Evolutionary conservation across 2,329 filamentous ascomycete genomes (phyloP).

Genomic region (Cercospora brassicicola): DNA sequence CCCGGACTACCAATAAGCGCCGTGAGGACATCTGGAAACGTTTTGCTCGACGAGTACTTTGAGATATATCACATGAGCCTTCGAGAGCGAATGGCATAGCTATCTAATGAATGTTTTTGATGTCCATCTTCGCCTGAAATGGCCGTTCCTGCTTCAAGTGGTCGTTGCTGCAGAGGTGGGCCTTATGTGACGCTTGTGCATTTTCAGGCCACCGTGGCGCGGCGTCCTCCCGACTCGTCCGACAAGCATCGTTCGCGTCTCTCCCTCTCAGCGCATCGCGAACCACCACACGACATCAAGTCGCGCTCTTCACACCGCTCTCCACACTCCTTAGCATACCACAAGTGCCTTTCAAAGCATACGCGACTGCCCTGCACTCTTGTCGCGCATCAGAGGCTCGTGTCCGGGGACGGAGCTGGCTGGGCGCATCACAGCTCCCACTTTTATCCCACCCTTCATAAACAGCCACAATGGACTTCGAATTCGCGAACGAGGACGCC

Average conservation of each 20-base stretch:
- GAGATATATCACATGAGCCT: neutral
- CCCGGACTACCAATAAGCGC: neutral
- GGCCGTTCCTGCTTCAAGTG: neutral
- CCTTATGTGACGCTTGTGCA: neutral
- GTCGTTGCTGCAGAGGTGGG: neutral
- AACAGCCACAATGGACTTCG: conserved; percentile 21
- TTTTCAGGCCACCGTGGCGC: neutral
- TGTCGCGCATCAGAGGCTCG: neutral
- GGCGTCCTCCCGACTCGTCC: conserved; percentile 2
- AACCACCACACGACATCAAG: neutral
- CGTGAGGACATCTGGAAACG: neutral
- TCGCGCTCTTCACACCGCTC: neutral
- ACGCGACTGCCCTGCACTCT: neutral
- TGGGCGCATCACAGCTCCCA: neutral
- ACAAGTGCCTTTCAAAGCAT: neutral
- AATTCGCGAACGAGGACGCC: conserved; percentile 36
- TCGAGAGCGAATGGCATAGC: neutral
- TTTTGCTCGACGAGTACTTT: neutral
- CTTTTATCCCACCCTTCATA: neutral
- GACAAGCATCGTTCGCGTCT: conserved; percentile 3
- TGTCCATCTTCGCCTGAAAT: neutral
- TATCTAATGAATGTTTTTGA: neutral
- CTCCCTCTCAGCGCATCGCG: conserved; percentile 5
- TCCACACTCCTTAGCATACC: neutral
- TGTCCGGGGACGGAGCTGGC: neutral